These are phyloP conservation scores for Juglanconis juglandina DNA, from an alignment of 2,329 filamentous ascomycete species.

Conservation along the genomic window DNA sequence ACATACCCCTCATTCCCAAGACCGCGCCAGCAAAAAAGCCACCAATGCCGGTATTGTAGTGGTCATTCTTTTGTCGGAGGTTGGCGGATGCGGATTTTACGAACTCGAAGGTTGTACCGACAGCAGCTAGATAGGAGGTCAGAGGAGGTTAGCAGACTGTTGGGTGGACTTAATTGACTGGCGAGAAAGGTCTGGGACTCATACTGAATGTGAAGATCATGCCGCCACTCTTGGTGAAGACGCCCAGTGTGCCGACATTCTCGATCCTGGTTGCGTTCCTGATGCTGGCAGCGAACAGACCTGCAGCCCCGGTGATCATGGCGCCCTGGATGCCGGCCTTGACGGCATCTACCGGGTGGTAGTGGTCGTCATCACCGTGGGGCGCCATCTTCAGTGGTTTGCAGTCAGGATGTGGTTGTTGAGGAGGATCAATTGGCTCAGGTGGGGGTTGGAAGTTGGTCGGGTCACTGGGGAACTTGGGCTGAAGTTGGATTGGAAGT, in stretches of 20 bases:
- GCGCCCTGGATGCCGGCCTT: constrained; percentile 51
- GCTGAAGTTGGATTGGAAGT: constrained; percentile 6
- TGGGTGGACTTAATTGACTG: neutral
- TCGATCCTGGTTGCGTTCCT: constrained; percentile 82
- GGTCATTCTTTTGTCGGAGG: constrained; percentile 78
- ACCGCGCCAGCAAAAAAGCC: constrained; percentile 74
- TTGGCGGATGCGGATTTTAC: constrained; percentile 74
- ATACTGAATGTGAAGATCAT: constrained; percentile 68
- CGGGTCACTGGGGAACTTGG: neutral
- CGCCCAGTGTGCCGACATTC: constrained; percentile 76
- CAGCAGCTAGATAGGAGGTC: constrained; percentile 52
- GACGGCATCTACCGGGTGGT: constrained; percentile 54
- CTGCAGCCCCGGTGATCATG: constrained; percentile 54
- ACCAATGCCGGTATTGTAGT: constrained; percentile 69
- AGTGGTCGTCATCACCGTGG: constrained; percentile 28
- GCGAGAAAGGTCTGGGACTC: constrained; percentile 19
- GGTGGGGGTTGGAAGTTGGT: constrained; percentile 3
- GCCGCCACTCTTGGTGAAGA: constrained; percentile 75
- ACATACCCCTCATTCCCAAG: constrained; percentile 69
- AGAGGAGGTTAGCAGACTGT: constrained; percentile 11
- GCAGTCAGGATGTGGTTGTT: neutral
- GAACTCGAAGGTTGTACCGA: constrained; percentile 76
- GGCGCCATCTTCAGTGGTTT: constrained; percentile 27
- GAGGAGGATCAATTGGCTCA: constrained; percentile 8
- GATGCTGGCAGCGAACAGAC: constrained; percentile 54